These are phyloP conservation scores for Hibiscus trionum DNA, from an alignment of 345 rosid genomes.

Conservation along the genomic window DNA sequence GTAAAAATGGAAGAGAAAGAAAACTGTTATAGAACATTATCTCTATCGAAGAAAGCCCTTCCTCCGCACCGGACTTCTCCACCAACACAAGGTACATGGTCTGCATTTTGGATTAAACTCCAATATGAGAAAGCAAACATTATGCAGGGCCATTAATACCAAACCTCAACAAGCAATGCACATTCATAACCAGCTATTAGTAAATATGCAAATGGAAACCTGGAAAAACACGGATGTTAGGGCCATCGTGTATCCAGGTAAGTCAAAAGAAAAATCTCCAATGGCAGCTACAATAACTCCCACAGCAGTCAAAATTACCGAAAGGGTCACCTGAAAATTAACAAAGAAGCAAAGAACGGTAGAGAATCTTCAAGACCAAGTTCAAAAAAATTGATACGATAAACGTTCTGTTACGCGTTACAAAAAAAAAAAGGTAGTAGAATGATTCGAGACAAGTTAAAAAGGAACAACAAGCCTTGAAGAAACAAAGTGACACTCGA, in stretches of 20 bases:
- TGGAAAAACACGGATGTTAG: conserved; percentile 75
- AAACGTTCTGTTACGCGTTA: background rate
- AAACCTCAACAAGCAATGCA: background rate
- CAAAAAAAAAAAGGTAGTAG: background rate
- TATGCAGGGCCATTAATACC: background rate
- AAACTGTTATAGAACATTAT: conserved; percentile 96
- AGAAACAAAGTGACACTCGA: background rate
- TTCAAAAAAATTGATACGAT: background rate
- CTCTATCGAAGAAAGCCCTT: conserved; percentile 85
- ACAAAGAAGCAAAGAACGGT: conserved; percentile 5
- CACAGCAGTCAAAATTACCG: conserved; percentile 74
- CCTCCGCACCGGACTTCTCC: conserved; percentile 94
- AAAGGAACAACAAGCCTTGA: background rate
- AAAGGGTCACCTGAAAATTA: conserved; percentile 64
- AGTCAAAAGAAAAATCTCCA: conserved; percentile 93
- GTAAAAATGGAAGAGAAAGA: conserved; percentile 79
- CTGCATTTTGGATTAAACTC: conserved; percentile 37
- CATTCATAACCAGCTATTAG: background rate
- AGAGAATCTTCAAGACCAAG: background rate
- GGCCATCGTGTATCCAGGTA: conserved; percentile 86
- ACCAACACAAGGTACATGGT: conserved; percentile 96
- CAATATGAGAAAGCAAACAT: conserved; percentile 4
- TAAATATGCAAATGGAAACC: conserved; percentile 1
- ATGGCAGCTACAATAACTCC: conserved; percentile 88
- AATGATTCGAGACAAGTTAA: background rate